These are phyloP conservation scores for Tolypocladium ovalisporum DNA, from an alignment of 2,329 filamentous ascomycete species.

Conservation along the genomic window DNA sequence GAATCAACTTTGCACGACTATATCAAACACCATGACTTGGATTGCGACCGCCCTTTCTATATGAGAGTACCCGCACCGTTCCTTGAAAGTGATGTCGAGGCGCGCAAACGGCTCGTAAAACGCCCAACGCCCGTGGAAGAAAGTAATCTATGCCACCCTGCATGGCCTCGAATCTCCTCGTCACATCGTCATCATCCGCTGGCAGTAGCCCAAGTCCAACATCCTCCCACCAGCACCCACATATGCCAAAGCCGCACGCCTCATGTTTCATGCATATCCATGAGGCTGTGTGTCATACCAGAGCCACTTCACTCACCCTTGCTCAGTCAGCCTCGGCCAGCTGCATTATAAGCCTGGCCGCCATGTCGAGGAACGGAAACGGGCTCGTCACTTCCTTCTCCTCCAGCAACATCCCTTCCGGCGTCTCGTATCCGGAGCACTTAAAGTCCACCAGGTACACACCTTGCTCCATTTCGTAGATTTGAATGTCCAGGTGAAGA, in stretches of 20 bases:
- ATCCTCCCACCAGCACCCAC: not conserved
- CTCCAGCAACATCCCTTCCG: slow-evolving; percentile 62
- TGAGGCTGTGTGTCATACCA: not conserved
- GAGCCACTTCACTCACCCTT: not conserved
- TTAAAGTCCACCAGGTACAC: slow-evolving; percentile 98
- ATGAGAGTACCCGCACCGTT: not conserved
- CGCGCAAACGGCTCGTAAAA: not conserved
- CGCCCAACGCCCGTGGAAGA: not conserved
- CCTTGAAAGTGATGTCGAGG: not conserved
- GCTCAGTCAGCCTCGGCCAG: slow-evolving; percentile 65
- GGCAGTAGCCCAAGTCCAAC: not conserved
- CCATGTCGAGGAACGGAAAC: slow-evolving; percentile 92
- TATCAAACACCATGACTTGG: not conserved
- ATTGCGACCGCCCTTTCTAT: not conserved
- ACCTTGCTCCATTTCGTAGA: slow-evolving; percentile 85
- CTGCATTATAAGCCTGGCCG: slow-evolving; percentile 85
- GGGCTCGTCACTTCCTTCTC: slow-evolving; percentile 94
- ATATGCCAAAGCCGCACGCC: not conserved
- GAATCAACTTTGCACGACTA: not conserved
- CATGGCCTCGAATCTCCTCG: not conserved
- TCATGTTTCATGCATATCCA: not conserved
- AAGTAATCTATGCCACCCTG: not conserved
- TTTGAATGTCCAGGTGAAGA: slow-evolving; percentile 90
- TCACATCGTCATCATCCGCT: not conserved
- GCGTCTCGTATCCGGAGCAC: slow-evolving; percentile 86